These are phyloP conservation scores for Podospora comata DNA, from an alignment of 495 filamentous ascomycete species.

Conservation along the genomic window DNA sequence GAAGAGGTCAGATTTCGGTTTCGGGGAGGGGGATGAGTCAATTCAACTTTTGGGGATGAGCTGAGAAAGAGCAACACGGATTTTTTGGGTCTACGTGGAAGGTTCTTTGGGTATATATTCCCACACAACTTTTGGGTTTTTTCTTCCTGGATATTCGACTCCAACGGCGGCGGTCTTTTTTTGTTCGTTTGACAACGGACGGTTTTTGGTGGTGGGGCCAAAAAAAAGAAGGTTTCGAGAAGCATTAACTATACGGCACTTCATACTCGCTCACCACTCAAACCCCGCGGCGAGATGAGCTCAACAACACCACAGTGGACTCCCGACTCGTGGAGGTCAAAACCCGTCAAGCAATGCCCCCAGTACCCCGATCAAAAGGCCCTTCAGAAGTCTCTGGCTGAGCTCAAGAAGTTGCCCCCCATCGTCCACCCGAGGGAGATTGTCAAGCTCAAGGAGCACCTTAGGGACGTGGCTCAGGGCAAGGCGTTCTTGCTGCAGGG, in stretches of 20 bases:
- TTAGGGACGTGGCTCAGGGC: slow-evolving; percentile 84
- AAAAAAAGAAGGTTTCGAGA: neutral
- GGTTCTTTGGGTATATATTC: neutral
- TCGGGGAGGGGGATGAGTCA: neutral
- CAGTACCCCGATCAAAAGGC: slow-evolving; percentile 66
- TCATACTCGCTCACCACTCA: neutral
- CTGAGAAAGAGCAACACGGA: neutral
- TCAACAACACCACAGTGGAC: slow-evolving; percentile 41
- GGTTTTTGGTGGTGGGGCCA: neutral
- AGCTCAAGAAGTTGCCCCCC: slow-evolving; percentile 77
- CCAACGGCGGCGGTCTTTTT: neutral
- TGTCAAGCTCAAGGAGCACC: slow-evolving; percentile 64
- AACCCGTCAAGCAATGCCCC: slow-evolving; percentile 89
- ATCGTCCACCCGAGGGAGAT: slow-evolving; percentile 89
- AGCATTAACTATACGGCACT: neutral
- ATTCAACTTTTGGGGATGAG: neutral
- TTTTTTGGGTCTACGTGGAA: no score
- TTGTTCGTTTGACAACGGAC: neutral
- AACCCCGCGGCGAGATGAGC: slow-evolving; percentile 14
- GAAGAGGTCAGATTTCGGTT: neutral
- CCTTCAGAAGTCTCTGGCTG: slow-evolving; percentile 61
- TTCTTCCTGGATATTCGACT: neutral
- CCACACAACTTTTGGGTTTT: neutral
- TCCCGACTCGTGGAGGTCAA: slow-evolving; percentile 76
- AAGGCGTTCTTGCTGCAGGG: slow-evolving; percentile 95